Conservation (phyloP, 2,329 filamentous ascomycete genomes). For the Colletotrichum euphorbiae region DNA sequence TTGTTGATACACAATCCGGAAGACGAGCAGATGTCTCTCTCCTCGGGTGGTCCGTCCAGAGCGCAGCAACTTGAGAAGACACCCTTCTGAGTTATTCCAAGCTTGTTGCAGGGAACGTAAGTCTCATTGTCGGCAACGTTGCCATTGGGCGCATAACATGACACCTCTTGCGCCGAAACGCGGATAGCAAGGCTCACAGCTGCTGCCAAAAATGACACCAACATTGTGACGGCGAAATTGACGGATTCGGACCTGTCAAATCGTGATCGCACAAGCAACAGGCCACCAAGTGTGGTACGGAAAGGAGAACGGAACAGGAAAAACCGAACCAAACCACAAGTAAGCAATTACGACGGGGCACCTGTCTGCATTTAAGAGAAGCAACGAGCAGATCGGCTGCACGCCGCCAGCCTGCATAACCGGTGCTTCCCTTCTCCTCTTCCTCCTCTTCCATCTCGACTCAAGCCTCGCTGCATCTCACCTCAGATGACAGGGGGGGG, state of each 20-base stretch:
- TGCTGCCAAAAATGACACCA: background rate
- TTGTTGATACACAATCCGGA: constrained; percentile 46
- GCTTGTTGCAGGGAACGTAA: constrained; percentile 49
- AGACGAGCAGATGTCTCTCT: constrained; percentile 46
- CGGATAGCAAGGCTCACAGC: background rate
- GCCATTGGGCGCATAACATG: constrained; percentile 48
- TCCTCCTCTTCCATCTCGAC: background rate
- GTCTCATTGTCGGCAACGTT: constrained; percentile 44
- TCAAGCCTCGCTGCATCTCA: constrained; percentile 9
- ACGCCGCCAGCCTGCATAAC: constrained; percentile 1
- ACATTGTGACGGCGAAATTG: background rate
- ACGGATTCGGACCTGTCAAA: background rate
- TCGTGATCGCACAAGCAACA: background rate
- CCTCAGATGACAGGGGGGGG: background rate
- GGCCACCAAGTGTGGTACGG: background rate
- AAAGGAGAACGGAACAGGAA: constrained; percentile 6
- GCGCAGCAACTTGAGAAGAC: constrained; percentile 48
- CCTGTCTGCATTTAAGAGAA: constrained; percentile 14
- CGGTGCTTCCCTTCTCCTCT: background rate
- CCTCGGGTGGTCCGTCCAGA: constrained; percentile 42
- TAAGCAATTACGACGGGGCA: background rate
- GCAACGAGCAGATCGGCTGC: background rate
- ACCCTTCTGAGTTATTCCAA: constrained; percentile 46
- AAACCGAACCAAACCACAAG: background rate
- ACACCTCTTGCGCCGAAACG: constrained; percentile 15